Percentiles rank a stretch among this genome's conserved stretches.
These are phyloP conservation scores for Diaporthe vaccinii DNA, from an alignment of 2,329 filamentous ascomycete species.

Conservation along the genomic window DNA sequence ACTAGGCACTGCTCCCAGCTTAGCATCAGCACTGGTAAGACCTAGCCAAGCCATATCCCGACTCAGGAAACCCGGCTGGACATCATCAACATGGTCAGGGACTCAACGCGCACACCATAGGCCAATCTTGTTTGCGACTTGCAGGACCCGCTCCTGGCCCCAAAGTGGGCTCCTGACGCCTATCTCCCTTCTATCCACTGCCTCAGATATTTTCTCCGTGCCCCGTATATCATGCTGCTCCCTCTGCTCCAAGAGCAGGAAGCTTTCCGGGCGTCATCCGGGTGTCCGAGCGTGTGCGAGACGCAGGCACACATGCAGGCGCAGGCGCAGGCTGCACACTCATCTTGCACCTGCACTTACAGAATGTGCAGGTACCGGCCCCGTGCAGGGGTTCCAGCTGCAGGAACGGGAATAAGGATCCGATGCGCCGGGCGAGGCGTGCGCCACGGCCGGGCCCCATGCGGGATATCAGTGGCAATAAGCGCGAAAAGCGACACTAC, in stretches of 20 bases:
- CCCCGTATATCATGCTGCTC: not conserved
- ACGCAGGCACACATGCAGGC: not conserved
- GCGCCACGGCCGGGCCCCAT: conserved; percentile 7
- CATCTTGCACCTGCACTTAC: not conserved
- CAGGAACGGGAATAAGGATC: conserved; percentile 33
- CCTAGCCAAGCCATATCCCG: conserved; percentile 16
- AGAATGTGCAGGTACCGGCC: conserved; percentile 17
- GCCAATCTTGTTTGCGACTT: conserved; percentile 29
- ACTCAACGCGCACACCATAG: not conserved
- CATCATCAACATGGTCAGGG: conserved; percentile 24
- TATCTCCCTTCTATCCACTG: conserved; percentile 2
- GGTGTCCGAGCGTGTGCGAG: conserved; percentile 13
- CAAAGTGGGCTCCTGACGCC: not conserved
- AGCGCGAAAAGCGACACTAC: conserved; percentile 29
- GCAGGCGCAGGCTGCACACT: not conserved
- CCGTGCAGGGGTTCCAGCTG: not conserved
- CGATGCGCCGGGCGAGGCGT: conserved; percentile 25
- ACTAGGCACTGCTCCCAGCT: not conserved
- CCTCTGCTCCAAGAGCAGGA: not conserved
- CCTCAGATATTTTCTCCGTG: conserved; percentile 17
- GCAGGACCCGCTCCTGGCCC: conserved; percentile 20
- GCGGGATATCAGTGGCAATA: conserved; percentile 27
- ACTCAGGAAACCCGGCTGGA: conserved; percentile 17
- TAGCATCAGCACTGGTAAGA: conserved; percentile 2
- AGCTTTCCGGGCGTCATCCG: not conserved